Evolutionary conservation across 768 basidiomycete species (phyloP).

Genomic region (Pleurotus eryngii): DNA sequence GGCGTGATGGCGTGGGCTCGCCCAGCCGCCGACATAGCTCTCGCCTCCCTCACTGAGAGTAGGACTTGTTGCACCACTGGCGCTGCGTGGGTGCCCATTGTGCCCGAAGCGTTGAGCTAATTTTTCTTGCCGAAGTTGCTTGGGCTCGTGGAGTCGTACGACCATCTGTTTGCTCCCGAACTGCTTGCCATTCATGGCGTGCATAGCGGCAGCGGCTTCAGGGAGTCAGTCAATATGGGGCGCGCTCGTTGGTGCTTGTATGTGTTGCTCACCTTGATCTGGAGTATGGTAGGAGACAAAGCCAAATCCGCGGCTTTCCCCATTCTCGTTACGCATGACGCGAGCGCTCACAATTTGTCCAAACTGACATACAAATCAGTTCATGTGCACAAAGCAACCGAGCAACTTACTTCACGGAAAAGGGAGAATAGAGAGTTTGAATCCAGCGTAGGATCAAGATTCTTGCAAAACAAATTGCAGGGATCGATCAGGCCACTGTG

Average conservation of each 20-base stretch:
- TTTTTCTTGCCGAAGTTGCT: conserved; percentile 87
- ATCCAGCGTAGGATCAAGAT: conserved; percentile 80
- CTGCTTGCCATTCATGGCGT: conserved; percentile 73
- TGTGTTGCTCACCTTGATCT: conserved; percentile 58
- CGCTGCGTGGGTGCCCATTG: conserved; percentile 76
- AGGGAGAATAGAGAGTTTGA: conserved; percentile 81
- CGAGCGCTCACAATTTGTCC: conserved; percentile 91
- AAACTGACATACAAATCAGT: conserved; percentile 45
- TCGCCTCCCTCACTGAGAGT: conserved; percentile 81
- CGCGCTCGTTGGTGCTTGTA: neutral
- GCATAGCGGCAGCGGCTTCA: conserved; percentile 69
- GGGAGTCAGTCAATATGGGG: conserved; percentile 7
- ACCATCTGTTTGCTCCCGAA: conserved; percentile 77
- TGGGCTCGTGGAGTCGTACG: conserved; percentile 88
- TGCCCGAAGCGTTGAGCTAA: conserved; percentile 79
- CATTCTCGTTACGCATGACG: conserved; percentile 85
- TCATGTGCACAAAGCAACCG: conserved; percentile 17
- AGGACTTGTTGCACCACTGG: conserved; percentile 84
- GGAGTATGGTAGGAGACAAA: conserved; percentile 87
- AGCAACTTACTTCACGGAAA: conserved; percentile 61
- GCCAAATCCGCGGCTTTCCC: conserved; percentile 84
- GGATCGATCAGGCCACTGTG: conserved; percentile 89
- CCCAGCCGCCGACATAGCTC: conserved; percentile 61
- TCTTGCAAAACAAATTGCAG: conserved; percentile 91
- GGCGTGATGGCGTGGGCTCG: conserved; percentile 61